Base-by-base conservation (phyloP, 164 flowering plant genomes). In the Vitis cinerea region DNA sequence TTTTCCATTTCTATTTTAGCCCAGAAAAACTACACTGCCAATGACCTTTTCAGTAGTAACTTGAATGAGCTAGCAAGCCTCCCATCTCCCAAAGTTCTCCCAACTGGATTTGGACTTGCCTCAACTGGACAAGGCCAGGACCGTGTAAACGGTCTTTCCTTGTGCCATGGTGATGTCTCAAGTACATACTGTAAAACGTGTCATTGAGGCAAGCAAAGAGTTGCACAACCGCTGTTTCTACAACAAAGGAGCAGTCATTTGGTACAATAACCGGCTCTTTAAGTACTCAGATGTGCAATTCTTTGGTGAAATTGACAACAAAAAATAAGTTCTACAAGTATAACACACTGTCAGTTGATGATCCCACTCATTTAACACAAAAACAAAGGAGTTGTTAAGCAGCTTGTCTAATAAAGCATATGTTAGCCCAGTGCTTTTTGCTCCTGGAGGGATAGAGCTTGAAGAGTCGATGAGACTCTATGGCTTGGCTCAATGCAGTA, bases 401-500 rank as follows among this genome's bases (percentile, higher is more conserved):
- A 3, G 12, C 1, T n/a, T 80, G 4, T 7, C 74, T 0, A 4
- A 63, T 1, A 19, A 65, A 29, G 80, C 77, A 15, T 15, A 3
- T 9, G 27, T 1, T 5, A 37, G 8, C 9, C 62, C 69, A 11
- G 61, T 30, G 62, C 1, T 61, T 59, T 80, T 23, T 19, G 82
- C 78, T 2, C 15, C 72, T 0, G 82, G 80, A 14, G 73, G 71
- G 9, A 8, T 47, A 9, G 64, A 29, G 51, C 53, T 80, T 2
- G 64, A 19, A 1, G 63, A 16, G 14, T 15, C 50, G 3, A 3
- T 29, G 55, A 74, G 2, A 9, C 27, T 80, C 1, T 78, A 75
- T 61, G 81, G 79, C 15, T n/a, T 72, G 72, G 77, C 48, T 48
- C 79, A 80, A 47, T 80, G 78, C 65, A 75, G 80, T 1, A 67